A percentile compares a stretch with the other conserved stretches of the same genome.
phyloP scores from a whole-genome alignment of 768 basidiomycete species.

The Phlebiopsis gigantea region DNA sequence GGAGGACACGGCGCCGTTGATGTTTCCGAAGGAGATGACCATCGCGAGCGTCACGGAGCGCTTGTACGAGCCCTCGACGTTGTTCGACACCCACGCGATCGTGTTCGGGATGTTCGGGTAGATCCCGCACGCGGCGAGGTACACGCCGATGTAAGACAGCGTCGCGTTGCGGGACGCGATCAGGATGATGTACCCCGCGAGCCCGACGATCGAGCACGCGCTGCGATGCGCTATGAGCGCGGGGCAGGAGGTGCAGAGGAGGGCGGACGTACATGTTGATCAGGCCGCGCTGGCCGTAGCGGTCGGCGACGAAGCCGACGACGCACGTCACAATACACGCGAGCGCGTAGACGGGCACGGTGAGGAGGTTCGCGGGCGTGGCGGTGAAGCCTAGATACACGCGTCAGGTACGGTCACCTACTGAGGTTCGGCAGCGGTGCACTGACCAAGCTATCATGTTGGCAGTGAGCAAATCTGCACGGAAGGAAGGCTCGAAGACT shows the following conservation, averaged over 20 bases:
- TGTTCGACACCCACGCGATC: constrained; percentile 59
- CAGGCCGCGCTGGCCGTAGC: constrained; percentile 51
- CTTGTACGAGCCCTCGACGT: constrained; percentile 72
- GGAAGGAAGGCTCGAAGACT: constrained; percentile 14
- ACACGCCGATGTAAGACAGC: constrained; percentile 69
- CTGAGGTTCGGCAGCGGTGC: background rate
- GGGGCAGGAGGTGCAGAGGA: background rate
- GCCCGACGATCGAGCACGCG: constrained; percentile 28
- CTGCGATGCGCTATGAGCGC: constrained; percentile 11
- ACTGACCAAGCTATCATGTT: constrained; percentile 34
- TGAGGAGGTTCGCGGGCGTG: constrained; percentile 69
- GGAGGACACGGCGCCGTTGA: constrained; percentile 73
- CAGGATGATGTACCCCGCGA: constrained; percentile 66
- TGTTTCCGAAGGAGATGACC: constrained; percentile 65
- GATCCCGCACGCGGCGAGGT: constrained; percentile 69
- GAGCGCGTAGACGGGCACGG: constrained; percentile 69
- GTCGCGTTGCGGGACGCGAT: constrained; percentile 55
- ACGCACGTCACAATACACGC: constrained; percentile 63
- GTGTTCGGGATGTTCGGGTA: constrained; percentile 63
- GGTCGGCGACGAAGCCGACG: constrained; percentile 61
- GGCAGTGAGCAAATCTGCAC: background rate
- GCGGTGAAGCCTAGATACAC: constrained; percentile 41
- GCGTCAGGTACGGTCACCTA: background rate
- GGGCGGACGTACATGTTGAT: constrained; percentile 53
- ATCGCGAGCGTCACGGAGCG: constrained; percentile 67